Conservation (phyloP, 2,329 filamentous ascomycete species). For the Paraconiothyrium sp. region DNA sequence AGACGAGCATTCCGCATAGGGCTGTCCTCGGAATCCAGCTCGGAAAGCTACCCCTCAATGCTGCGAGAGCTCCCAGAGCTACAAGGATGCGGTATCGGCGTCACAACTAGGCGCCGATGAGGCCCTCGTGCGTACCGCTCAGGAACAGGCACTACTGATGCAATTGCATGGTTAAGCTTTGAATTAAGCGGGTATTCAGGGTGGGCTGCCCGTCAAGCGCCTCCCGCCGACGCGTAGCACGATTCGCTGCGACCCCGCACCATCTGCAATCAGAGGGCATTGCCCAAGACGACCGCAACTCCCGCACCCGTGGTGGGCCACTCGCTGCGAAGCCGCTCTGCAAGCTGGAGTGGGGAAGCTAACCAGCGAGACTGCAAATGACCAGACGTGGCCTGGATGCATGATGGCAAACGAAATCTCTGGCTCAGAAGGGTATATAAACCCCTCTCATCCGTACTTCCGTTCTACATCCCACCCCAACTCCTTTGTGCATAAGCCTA, state of each 20-base stretch:
- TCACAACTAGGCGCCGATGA: constrained; percentile 11
- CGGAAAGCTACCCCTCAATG: constrained; percentile 24
- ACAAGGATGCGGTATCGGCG: constrained; percentile 6
- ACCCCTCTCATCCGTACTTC: constrained; percentile 36
- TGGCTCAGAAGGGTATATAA: constrained; percentile 41
- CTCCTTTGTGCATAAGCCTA: constrained; percentile 27
- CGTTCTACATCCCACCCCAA: constrained; percentile 27
- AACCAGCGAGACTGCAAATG: constrained; percentile 32
- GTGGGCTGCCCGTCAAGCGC: constrained; percentile 29
- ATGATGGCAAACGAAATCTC: constrained; percentile 26
- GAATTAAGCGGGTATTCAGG: constrained; percentile 25
- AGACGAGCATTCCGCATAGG: constrained; percentile 12
- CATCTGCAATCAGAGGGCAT: constrained; percentile 38
- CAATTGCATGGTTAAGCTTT: constrained; percentile 20
- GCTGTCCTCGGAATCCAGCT: constrained; percentile 27
- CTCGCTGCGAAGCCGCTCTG: constrained; percentile 29
- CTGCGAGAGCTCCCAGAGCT: not conserved
- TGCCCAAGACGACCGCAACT: constrained; percentile 45
- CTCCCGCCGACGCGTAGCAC: constrained; percentile 30
- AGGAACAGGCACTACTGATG: constrained; percentile 28
- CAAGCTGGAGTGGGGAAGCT: constrained; percentile 48
- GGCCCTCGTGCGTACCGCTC: constrained; percentile 12
- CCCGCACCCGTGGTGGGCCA: constrained; percentile 35
- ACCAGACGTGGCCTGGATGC: constrained; percentile 30
- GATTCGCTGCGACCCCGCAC: constrained; percentile 51